Conservation (phyloP, 768 basidiomycete species). For the Clathrus columnatus region DNA sequence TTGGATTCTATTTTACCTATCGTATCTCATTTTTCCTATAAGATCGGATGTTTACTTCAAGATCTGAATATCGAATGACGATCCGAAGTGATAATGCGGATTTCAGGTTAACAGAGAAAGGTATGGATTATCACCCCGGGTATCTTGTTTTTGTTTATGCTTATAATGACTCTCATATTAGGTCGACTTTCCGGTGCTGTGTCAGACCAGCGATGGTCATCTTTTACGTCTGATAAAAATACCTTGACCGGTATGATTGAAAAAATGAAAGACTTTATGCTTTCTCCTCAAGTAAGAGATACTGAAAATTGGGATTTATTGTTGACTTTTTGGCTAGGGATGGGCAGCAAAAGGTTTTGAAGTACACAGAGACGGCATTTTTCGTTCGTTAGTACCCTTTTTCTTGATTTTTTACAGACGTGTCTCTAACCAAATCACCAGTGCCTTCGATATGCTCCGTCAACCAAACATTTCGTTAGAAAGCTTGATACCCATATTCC, state of each 20-base stretch:
- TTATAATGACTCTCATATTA: conserved; percentile 14
- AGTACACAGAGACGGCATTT: conserved; percentile 33
- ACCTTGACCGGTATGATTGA: conserved; percentile 28
- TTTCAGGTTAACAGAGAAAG: conserved; percentile 68
- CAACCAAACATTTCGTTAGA: conserved; percentile 43
- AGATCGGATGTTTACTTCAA: conserved; percentile 93
- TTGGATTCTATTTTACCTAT: background rate
- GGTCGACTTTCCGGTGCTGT: conserved; percentile 36
- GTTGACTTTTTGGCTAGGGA: conserved; percentile 19
- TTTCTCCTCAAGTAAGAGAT: conserved; percentile 36
- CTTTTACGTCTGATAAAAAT: conserved; percentile 25
- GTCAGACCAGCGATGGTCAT: conserved; percentile 34
- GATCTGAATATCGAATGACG: conserved; percentile 85
- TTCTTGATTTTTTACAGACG: background rate
- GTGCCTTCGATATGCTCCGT: conserved; percentile 68
- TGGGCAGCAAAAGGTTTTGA: conserved; percentile 37
- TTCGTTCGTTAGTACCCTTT: conserved; percentile 29
- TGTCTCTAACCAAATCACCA: conserved; percentile 21
- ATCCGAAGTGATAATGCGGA: conserved; percentile 88
- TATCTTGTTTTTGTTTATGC: background rate
- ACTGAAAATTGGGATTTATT: background rate
- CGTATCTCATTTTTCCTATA: background rate
- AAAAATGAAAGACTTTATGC: conserved; percentile 24
- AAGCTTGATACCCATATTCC: conserved; percentile 36
- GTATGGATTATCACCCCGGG: conserved; percentile 26